Conservation (phyloP, 1,139 yeast genomes). For the Kazachstania sp. region DNA sequence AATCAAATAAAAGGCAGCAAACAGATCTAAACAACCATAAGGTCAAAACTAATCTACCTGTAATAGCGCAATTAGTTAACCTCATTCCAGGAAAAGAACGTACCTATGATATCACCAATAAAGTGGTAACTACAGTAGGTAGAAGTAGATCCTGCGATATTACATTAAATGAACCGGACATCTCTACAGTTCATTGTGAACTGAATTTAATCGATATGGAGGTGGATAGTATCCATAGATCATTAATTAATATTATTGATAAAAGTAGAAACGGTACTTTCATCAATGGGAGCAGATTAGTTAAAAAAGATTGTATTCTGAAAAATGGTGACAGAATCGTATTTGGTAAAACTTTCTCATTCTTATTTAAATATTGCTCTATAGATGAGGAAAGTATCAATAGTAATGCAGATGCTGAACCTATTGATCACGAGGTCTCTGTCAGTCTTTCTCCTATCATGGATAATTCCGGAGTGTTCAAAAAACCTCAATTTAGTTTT, state of each 20-base stretch:
- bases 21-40: constrained; percentile 31
- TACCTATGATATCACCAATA: constrained; percentile 14
- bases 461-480: constrained; percentile 16
- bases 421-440: neutral
- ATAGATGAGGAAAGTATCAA: neutral
- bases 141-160: constrained; percentile 58
- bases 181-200: constrained; percentile 59
- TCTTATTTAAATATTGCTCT: constrained; percentile 42
- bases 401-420: neutral
- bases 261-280: constrained; percentile 60
- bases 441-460: neutral
- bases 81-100: constrained; percentile 30
- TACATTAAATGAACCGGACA: constrained; percentile 47
- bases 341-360: constrained; percentile 55
- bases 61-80: constrained; percentile 14
- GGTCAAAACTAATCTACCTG: constrained; percentile 29
- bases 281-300: constrained; percentile 49
- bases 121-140: constrained; percentile 36
- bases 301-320: constrained; percentile 41
- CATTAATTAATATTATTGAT: constrained; percentile 46
- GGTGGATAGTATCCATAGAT: constrained; percentile 33
- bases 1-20: constrained; percentile 16
- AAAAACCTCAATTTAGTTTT: constrained; percentile 23
- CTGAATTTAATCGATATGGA: constrained; percentile 35
- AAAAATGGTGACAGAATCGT: constrained; percentile 57